These are phyloP conservation scores for Astrephomene gubernaculifera DNA, from an alignment of 139 green algal genomes.

Conservation along the genomic window DNA sequence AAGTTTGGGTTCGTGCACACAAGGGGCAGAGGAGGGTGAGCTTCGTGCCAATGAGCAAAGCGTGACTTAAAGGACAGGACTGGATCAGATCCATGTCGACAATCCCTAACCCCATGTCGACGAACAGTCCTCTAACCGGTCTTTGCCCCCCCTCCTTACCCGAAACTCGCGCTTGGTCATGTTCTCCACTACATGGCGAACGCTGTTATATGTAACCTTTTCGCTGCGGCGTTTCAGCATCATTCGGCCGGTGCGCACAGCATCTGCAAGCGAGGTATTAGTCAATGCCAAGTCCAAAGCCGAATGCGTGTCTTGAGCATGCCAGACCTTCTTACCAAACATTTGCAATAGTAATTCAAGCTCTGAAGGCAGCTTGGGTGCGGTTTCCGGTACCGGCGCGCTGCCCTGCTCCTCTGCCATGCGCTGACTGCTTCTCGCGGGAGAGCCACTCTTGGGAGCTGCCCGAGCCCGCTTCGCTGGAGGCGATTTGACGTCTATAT, in stretches of 20 bases:
- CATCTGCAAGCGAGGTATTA: background rate
- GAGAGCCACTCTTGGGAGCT: background rate
- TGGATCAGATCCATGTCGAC: no score
- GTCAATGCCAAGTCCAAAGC: background rate
- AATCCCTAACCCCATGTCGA: no score
- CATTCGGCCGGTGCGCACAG: conserved; percentile 28
- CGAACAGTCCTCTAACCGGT: no score
- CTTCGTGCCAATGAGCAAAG: no score
- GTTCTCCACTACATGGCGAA: conserved; percentile 35
- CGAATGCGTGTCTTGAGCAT: no score
- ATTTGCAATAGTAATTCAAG: conserved; percentile 24
- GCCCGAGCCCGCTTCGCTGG: conserved; percentile 19
- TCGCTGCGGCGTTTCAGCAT: conserved; percentile 28
- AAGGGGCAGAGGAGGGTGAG: no score
- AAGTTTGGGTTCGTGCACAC: no score
- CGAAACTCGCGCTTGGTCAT: conserved; percentile 39
- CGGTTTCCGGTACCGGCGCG: no score
- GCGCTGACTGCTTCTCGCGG: background rate
- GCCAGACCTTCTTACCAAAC: conserved; percentile 29
- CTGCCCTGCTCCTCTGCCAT: background rate
- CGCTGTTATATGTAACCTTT: conserved; percentile 34
- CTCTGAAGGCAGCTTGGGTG: background rate
- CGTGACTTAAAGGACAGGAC: no score
- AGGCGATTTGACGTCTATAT: background rate
- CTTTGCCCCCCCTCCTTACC: conserved; percentile 55